A percentile compares a stretch with the other conserved stretches of the same genome.
phyloP scores from a whole-genome alignment of 257 asterid genomes.

The Solanum chilense region DNA sequence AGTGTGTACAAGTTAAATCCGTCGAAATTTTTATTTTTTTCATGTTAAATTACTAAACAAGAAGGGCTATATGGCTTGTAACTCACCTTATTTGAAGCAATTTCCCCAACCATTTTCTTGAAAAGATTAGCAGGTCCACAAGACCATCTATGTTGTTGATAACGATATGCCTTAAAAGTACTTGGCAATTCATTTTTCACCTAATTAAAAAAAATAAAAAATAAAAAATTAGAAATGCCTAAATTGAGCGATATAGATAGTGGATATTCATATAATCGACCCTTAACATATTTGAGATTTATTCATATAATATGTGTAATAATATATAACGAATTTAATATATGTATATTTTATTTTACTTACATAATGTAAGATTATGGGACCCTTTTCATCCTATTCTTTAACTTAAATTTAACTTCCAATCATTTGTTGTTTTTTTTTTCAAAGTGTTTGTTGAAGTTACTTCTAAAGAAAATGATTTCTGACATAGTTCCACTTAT shows the following conservation, averaged over 20 bases:
- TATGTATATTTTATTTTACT: neutral
- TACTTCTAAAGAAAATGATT: neutral
- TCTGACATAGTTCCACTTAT: neutral
- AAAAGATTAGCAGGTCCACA: constrained; percentile 95
- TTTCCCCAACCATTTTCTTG: constrained; percentile 61
- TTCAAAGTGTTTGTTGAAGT: neutral
- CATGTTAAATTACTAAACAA: neutral
- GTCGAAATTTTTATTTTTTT: too few species aligned
- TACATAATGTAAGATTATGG: neutral
- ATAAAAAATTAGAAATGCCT: neutral
- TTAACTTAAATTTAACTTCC: neutral
- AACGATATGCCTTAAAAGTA: constrained; percentile 75
- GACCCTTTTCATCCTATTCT: neutral
- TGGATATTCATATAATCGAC: neutral
- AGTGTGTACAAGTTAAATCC: neutral
- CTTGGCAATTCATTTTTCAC: constrained; percentile 94
- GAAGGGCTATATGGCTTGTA: neutral
- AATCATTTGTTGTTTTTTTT: neutral
- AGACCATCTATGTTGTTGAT: constrained; percentile 98
- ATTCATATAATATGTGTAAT: neutral
- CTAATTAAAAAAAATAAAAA: constrained; percentile 10
- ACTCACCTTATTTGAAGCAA: constrained; percentile 22
- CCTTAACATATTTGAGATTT: neutral
- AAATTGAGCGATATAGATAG: neutral
- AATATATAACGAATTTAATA: neutral